Conservation (phyloP, 73 alveolate genomes). For the Tetrahymena thermophila region DNA sequence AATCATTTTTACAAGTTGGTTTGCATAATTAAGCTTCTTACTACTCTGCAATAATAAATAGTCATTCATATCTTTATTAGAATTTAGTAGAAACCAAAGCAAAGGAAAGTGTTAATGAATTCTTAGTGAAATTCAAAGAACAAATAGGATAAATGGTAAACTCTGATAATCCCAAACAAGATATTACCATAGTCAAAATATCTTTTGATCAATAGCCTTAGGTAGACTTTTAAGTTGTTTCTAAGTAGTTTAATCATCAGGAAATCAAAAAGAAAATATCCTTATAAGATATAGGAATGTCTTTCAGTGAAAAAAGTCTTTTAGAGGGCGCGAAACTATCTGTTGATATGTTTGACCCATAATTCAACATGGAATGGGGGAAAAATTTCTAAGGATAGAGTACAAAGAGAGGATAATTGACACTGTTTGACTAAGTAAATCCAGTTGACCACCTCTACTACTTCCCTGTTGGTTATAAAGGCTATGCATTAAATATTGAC, state of each 20-base stretch:
- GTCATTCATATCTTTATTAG: not conserved
- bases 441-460: not conserved
- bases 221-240: not conserved
- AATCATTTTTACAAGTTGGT: not conserved
- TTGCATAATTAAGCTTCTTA: not conserved
- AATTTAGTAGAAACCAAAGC: not conserved
- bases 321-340: not conserved
- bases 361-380: not conserved
- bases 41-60: not conserved
- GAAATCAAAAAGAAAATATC: not conserved
- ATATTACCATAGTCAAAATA: not conserved
- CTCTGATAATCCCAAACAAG: not conserved
- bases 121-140: not conserved
- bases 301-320: not conserved
- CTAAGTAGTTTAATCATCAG: not conserved
- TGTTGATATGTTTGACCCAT: not conserved
- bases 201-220: not conserved
- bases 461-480: not conserved
- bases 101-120: not conserved
- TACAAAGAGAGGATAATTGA: not conserved
- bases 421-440: not conserved
- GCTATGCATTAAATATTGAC: not conserved
- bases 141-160: not conserved
- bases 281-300: not conserved
- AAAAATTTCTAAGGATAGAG: not conserved